Conservation (phyloP, 2,329 filamentous ascomycete genomes). For the Colletotrichum godetiae region DNA sequence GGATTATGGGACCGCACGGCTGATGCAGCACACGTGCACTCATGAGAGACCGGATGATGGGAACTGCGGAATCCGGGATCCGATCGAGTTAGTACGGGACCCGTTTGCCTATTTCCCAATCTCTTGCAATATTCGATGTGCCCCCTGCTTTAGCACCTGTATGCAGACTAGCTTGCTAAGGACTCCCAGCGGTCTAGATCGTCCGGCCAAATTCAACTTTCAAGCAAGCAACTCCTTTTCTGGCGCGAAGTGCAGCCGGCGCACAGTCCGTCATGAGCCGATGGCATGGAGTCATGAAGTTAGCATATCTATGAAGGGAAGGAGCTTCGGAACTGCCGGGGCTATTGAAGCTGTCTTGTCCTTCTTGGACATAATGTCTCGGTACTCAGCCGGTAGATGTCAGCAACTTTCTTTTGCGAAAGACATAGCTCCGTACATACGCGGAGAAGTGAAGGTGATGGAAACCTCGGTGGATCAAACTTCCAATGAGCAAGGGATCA, state of each 20-base stretch:
- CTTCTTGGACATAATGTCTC: neutral
- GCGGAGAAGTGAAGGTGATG: neutral
- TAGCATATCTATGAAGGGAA: neutral
- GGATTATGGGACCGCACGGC: slow-evolving; percentile 2
- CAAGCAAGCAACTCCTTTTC: neutral
- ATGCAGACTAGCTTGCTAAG: slow-evolving; percentile 6
- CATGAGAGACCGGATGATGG: neutral
- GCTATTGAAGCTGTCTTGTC: neutral
- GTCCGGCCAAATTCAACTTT: neutral
- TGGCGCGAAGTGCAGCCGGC: neutral
- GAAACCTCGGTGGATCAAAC: neutral
- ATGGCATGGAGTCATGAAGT: neutral
- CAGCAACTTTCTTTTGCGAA: neutral
- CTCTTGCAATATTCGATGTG: neutral
- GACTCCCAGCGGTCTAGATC: neutral
- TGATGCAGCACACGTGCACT: slow-evolving; percentile 14
- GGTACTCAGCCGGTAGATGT: neutral
- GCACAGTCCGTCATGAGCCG: too few relatives aligned
- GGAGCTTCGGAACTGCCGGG: neutral
- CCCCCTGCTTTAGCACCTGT: neutral
- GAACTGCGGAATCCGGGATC: slow-evolving; percentile 1
- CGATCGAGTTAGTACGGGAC: slow-evolving; percentile 15
- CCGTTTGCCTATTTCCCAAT: neutral
- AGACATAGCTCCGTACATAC: neutral
- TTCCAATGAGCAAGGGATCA: neutral